Evolutionary conservation across 805 yeast genomes (phyloP).

Genomic region (Candida gorgasii): DNA sequence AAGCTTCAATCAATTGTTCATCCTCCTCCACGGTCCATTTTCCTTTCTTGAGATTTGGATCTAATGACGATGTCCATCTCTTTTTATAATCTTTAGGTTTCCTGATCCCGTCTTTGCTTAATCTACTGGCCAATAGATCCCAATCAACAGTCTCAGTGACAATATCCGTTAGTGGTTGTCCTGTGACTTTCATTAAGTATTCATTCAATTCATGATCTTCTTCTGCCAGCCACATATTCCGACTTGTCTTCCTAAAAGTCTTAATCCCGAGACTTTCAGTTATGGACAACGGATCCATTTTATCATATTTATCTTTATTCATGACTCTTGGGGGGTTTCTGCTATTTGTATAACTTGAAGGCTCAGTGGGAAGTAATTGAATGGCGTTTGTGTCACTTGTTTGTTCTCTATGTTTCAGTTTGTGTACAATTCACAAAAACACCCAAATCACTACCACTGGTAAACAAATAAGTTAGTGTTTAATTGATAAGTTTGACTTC

Average conservation of each 20-base stretch:
- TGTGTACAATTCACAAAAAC: too few relatives aligned
- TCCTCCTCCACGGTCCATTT: constrained; percentile 88
- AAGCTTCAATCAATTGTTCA: constrained; percentile 60
- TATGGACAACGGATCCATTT: constrained; percentile 54
- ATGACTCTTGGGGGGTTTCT: too few relatives aligned
- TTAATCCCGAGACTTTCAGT: constrained; percentile 75
- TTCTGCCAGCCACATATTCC: constrained; percentile 73
- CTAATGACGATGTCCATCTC: constrained; percentile 83
- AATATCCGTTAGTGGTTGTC: constrained; percentile 22
- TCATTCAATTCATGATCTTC: constrained; percentile 61
- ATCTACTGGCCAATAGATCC: constrained; percentile 52
- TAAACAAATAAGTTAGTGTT: too few relatives aligned
- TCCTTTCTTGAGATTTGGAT: constrained; percentile 80
- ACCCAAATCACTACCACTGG: too few relatives aligned
- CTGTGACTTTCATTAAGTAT: constrained; percentile 39
- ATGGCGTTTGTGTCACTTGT: too few relatives aligned
- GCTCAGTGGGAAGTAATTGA: too few relatives aligned
- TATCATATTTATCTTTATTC: constrained; percentile 10
- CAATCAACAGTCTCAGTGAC: constrained; percentile 53
- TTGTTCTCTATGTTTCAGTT: too few relatives aligned
- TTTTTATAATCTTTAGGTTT: constrained; percentile 83
- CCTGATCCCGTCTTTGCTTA: constrained; percentile 46
- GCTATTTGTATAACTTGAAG: constrained; percentile 13
- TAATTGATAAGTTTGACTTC: too few relatives aligned
- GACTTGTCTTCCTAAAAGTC: constrained; percentile 61